Evolutionary conservation across 2,329 filamentous ascomycete species (phyloP).

Genomic region (Akanthomyces uredinophilus): DNA sequence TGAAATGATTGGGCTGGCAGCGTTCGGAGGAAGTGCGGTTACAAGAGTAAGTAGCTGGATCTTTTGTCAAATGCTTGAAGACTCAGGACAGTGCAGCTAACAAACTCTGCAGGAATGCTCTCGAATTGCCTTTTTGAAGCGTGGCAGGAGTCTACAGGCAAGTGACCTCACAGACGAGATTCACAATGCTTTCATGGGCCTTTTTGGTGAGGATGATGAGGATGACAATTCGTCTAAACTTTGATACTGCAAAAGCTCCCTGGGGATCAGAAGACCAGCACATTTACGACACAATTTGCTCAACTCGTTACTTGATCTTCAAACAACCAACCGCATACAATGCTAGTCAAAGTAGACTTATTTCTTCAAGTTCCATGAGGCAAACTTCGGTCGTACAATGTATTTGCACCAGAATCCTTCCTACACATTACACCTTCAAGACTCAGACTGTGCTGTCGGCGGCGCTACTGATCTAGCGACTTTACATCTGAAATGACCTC

Average conservation of each 20-base stretch:
- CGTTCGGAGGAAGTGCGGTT: slow-evolving; percentile 80
- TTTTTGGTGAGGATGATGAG: slow-evolving; percentile 67
- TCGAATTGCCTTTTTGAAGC: slow-evolving; percentile 76
- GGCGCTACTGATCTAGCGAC: no score
- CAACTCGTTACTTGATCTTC: not conserved
- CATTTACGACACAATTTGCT: not conserved
- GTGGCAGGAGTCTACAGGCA: slow-evolving; percentile 83
- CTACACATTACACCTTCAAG: no score
- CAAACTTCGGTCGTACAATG: no score
- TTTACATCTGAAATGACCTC: no score
- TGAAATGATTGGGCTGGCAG: slow-evolving; percentile 69
- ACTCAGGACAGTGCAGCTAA: slow-evolving; percentile 1
- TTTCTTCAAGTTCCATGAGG: not conserved
- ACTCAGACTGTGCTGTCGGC: no score
- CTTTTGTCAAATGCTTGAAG: not conserved
- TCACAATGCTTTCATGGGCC: slow-evolving; percentile 69
- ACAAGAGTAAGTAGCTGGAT: slow-evolving; percentile 62
- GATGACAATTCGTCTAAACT: slow-evolving; percentile 32
- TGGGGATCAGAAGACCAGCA: no score
- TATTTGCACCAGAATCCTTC: no score
- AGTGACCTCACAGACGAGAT: slow-evolving; percentile 91
- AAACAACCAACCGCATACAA: not conserved
- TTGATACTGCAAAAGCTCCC: slow-evolving; percentile 18
- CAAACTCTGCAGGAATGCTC: slow-evolving; percentile 63
- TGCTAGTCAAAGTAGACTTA: not conserved